phyloP scores from a whole-genome alignment of 352 stramenopile species.

The Pseudoperonospora humuli region DNA sequence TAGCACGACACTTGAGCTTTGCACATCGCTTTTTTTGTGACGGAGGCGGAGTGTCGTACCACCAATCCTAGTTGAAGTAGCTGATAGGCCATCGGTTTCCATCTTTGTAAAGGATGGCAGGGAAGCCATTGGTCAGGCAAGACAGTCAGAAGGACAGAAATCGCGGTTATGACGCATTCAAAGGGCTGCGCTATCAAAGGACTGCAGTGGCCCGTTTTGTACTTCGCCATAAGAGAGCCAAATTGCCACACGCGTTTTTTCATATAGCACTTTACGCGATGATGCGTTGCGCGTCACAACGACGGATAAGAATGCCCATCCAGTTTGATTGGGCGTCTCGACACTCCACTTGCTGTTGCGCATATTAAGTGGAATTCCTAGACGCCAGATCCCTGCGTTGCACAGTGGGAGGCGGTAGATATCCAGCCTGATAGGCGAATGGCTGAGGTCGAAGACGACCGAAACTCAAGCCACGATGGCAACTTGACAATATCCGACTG shows the following conservation, averaged over 20 bases:
- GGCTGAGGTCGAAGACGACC: background rate
- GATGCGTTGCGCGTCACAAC: background rate
- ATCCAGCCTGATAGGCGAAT: background rate
- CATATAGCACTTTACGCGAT: background rate
- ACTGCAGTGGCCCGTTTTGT: slow-evolving; percentile 11
- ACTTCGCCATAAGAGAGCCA: background rate
- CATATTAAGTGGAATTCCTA: too few relatives aligned
- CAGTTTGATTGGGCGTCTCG: slow-evolving; percentile 2
- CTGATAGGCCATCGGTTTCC: slow-evolving; percentile 4
- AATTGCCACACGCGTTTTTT: background rate
- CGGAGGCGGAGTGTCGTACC: too few relatives aligned
- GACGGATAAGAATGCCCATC: background rate
- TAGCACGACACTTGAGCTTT: too few relatives aligned
- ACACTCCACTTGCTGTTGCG: slow-evolving; percentile 7
- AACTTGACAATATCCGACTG: background rate
- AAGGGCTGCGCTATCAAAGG: slow-evolving; percentile 1
- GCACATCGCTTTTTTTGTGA: too few relatives aligned
- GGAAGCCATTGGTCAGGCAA: background rate
- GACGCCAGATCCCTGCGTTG: slow-evolving; percentile 1
- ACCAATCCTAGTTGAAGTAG: background rate
- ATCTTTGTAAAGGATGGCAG: background rate
- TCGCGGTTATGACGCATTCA: background rate
- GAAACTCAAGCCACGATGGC: background rate
- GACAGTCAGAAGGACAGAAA: background rate
- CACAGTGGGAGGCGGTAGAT: slow-evolving; percentile 1